phyloP scores from a whole-genome alignment of 768 basidiomycete genomes.

The Leccinum variicolor region DNA sequence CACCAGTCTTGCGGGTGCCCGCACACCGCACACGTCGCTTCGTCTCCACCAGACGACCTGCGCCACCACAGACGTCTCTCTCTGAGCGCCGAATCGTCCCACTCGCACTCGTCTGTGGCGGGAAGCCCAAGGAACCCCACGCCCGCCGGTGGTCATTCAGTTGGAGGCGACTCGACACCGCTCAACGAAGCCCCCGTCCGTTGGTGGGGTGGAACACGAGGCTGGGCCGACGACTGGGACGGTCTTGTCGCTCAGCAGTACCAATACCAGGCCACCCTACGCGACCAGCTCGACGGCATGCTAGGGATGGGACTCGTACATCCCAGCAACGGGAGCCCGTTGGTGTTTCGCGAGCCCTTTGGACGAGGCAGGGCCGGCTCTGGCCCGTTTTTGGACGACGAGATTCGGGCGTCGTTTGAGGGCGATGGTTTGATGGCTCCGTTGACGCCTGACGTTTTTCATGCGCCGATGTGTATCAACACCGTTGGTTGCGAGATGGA shows the following conservation, averaged over 20 bases:
- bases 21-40: background rate
- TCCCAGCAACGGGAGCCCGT: background rate
- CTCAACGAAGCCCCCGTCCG: slow-evolving; percentile 16
- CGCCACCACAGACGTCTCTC: slow-evolving; percentile 6
- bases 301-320: background rate
- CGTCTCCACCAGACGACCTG: background rate
- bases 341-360: slow-evolving; percentile 5
- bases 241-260: background rate
- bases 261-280: background rate
- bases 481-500: background rate
- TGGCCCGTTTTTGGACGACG: slow-evolving; percentile 17
- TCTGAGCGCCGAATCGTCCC: slow-evolving; percentile 5
- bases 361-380: background rate
- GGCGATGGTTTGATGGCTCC: background rate
- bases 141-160: too few species aligned
- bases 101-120: background rate
- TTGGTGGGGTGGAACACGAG: slow-evolving; percentile 18
- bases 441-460: background rate
- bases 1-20: slow-evolving; percentile 12
- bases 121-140: background rate
- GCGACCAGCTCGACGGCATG: background rate
- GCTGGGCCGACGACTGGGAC: slow-evolving; percentile 22
- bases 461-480: background rate
- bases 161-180: slow-evolving; percentile 8
- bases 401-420: slow-evolving; percentile 20